Percentiles rank a stretch among this genome's conserved stretches.
Conservation (phyloP, 2,329 filamentous ascomycete species). For the Thelonectria olida region DNA sequence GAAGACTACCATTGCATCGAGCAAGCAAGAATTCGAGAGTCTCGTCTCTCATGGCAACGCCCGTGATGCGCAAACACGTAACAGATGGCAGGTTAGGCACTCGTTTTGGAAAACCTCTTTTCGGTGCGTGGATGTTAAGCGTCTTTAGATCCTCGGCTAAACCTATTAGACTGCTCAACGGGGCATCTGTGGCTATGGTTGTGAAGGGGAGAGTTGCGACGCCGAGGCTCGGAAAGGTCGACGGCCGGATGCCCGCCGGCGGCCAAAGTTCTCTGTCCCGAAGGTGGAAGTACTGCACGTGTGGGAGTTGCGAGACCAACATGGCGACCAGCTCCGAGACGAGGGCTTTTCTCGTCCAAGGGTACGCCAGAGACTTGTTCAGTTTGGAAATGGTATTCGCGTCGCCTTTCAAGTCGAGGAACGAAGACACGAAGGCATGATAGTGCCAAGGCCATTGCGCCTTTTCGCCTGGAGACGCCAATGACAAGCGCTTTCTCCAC, state of each 20-base stretch:
- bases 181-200: background rate
- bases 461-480: background rate
- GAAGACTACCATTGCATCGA: constrained; percentile 6
- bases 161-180: background rate
- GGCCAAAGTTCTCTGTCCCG: background rate
- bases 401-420: background rate
- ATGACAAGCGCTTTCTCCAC: background rate
- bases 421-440: background rate
- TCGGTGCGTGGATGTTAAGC: background rate
- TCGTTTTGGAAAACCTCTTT: background rate
- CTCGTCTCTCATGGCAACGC: background rate
- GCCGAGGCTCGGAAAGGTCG: constrained; percentile 9
- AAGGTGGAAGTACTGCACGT: constrained; percentile 12
- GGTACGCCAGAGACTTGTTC: background rate
- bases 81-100: constrained; percentile 11
- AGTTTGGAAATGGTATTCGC: background rate
- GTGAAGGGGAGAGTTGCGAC: constrained; percentile 11
- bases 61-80: constrained; percentile 9
- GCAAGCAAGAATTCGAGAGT: constrained; percentile 2
- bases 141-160: constrained; percentile 14
- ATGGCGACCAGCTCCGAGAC: background rate
- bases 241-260: background rate
- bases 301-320: background rate
- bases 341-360: background rate
- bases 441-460: background rate